A percentile compares a stretch with the other conserved stretches of the same genome.
Evolutionary conservation across 306 rosid species (phyloP).

Genomic region (Prinsepia uniflora): DNA sequence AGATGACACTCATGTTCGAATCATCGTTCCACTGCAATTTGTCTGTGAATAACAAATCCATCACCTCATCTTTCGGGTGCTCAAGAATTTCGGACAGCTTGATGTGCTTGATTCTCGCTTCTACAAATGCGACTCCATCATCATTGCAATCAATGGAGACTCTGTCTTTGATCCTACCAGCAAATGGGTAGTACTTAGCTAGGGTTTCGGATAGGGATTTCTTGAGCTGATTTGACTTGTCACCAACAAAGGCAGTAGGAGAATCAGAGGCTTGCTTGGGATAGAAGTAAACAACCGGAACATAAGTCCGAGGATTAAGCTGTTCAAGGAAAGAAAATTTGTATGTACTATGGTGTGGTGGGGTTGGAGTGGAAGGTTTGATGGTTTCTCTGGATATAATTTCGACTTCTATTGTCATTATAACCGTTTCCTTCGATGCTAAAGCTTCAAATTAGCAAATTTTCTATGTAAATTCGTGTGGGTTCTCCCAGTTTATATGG

Average conservation of each 20-base stretch:
- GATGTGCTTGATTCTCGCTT: constrained; percentile 16
- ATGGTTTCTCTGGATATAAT: constrained; percentile 42
- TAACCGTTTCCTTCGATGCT: background rate
- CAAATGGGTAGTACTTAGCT: constrained; percentile 46
- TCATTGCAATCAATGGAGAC: constrained; percentile 48
- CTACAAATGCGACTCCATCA: constrained; percentile 40
- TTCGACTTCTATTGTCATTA: constrained; percentile 18
- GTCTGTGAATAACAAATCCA: constrained; percentile 27
- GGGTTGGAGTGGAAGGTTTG: constrained; percentile 48
- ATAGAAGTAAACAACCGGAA: constrained; percentile 47
- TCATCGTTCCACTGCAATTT: constrained; percentile 22
- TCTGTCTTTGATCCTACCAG: constrained; percentile 39
- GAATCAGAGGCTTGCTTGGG: background rate
- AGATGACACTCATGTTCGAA: background rate
- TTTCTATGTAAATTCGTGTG: background rate
- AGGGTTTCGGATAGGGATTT: constrained; percentile 39
- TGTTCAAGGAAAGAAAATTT: constrained; percentile 41
- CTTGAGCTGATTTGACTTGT: constrained; percentile 28
- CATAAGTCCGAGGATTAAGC: constrained; percentile 8
- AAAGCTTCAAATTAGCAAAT: background rate
- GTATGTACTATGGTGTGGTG: constrained; percentile 25
- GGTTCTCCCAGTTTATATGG: no score
- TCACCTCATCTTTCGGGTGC: constrained; percentile 8
- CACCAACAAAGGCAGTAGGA: background rate
- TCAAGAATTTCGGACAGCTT: constrained; percentile 29